Conservation (phyloP, 768 basidiomycete species). For the Russula dissimulans region DNA sequence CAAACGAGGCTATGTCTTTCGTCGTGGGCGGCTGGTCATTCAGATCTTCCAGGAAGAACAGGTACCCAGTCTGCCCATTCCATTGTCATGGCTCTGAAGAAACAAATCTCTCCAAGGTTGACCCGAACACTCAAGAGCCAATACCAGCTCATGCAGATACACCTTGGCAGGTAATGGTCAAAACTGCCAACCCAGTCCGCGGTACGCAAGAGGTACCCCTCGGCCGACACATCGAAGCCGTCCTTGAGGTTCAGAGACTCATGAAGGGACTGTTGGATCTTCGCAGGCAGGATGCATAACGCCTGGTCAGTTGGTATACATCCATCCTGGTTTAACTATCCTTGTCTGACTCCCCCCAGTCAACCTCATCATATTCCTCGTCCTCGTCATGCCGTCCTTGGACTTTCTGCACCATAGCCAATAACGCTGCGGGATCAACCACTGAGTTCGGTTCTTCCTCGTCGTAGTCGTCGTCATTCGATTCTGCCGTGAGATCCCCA, state of each 20-base stretch:
- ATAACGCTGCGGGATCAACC: constrained; percentile 33
- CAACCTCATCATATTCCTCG: constrained; percentile 37
- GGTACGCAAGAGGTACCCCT: constrained; percentile 72
- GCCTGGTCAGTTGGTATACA: background rate
- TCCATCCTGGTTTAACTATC: constrained; percentile 15
- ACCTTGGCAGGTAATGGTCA: constrained; percentile 83
- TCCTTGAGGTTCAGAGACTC: constrained; percentile 69
- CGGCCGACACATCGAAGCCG: constrained; percentile 58
- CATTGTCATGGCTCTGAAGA: background rate
- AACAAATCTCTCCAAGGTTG: constrained; percentile 39
- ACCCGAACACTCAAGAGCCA: constrained; percentile 64
- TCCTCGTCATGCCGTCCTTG: constrained; percentile 24
- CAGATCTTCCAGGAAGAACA: constrained; percentile 84
- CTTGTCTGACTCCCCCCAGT: constrained; percentile 41
- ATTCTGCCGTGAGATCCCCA: constrained; percentile 15
- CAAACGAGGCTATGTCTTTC: constrained; percentile 72
- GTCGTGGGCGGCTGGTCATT: constrained; percentile 59
- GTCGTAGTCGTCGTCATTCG: constrained; percentile 25
- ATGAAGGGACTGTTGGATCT: constrained; percentile 82
- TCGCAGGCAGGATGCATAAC: constrained; percentile 58
- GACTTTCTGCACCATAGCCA: constrained; percentile 35
- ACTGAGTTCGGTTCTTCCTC: constrained; percentile 30
- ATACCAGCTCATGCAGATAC: constrained; percentile 73
- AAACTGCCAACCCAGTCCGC: constrained; percentile 68
- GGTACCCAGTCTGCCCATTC: constrained; percentile 30